These are phyloP conservation scores for Nematocida homosporus DNA, from an alignment of 371 early-diverging fungal species.

Conservation along the genomic window DNA sequence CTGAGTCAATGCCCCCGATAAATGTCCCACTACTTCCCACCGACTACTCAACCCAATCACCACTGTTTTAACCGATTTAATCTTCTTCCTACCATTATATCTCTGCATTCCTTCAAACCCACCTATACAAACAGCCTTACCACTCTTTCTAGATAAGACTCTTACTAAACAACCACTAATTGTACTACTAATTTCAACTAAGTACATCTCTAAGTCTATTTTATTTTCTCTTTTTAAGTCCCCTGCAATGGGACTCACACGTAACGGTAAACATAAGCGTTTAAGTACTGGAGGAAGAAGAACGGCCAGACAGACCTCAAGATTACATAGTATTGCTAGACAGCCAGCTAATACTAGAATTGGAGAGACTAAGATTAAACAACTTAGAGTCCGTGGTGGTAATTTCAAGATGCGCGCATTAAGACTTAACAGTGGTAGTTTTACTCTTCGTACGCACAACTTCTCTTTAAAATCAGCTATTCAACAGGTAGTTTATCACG, in stretches of 20 bases:
- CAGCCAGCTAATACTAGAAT: constrained; percentile 94
- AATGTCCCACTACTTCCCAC: constrained; percentile 16
- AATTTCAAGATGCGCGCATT: constrained; percentile 95
- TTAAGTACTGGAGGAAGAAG: constrained; percentile 92
- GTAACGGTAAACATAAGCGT: constrained; percentile 78
- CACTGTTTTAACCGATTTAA: constrained; percentile 7
- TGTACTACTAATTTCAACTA: constrained; percentile 7
- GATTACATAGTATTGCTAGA: constrained; percentile 95
- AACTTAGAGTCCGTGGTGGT: constrained; percentile 93
- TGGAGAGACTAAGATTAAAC: constrained; percentile 84
- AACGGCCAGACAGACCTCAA: constrained; percentile 92
- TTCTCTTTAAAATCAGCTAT: constrained; percentile 75
- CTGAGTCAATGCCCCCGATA: constrained; percentile 11
- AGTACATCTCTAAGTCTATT: constrained; percentile 42
- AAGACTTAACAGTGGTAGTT: constrained; percentile 89
- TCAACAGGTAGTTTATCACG: constrained; percentile 93
- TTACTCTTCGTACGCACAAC: constrained; percentile 80
- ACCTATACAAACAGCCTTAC: constrained; percentile 12
- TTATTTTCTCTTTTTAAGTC: constrained; percentile 55
- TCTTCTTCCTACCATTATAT: constrained; percentile 7
- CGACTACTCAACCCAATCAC: constrained; percentile 3
- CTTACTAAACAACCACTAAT: constrained; percentile 15
- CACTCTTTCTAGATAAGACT: constrained; percentile 22
- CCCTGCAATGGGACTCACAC: constrained; percentile 64
- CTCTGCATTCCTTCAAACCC: constrained; percentile 55